Evolutionary conservation across 2,329 filamentous ascomycete genomes (phyloP).

Genomic region (Fusarium poae): DNA sequence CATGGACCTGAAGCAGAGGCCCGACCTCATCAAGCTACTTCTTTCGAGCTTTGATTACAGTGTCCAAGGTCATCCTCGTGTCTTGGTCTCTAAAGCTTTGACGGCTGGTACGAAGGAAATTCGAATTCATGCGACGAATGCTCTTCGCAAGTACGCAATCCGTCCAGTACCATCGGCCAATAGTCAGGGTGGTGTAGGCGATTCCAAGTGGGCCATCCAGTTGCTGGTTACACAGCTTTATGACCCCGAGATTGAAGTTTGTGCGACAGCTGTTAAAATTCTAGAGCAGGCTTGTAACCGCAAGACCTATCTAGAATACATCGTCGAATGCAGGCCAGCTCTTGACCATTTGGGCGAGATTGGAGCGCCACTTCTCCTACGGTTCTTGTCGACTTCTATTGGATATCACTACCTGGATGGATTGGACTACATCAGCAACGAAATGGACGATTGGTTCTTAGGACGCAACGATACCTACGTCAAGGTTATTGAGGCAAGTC

Average conservation of each 20-base stretch:
- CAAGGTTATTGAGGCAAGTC: slow-evolving; percentile 91
- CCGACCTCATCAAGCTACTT: slow-evolving; percentile 89
- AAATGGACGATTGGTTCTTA: slow-evolving; percentile 99
- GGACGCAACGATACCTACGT: slow-evolving; percentile 98
- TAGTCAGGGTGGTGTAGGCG: slow-evolving; percentile 61
- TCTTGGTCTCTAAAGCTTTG: slow-evolving; percentile 92
- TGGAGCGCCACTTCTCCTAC: slow-evolving; percentile 88
- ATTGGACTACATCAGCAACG: slow-evolving; percentile 97
- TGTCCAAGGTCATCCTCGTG: slow-evolving; percentile 86
- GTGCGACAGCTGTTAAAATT: slow-evolving; percentile 95
- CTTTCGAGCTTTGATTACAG: slow-evolving; percentile 94
- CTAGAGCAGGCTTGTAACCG: slow-evolving; percentile 97
- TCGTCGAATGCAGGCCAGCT: slow-evolving; percentile 94
- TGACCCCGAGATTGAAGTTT: slow-evolving; percentile 96
- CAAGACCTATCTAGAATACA: slow-evolving; percentile 90
- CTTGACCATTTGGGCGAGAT: slow-evolving; percentile 97
- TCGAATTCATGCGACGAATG: slow-evolving; percentile 88
- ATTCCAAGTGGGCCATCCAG: slow-evolving; percentile 96
- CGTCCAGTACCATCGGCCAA: slow-evolving; percentile 56
- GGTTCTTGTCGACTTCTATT: slow-evolving; percentile 95
- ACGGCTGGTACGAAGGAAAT: slow-evolving; percentile 93
- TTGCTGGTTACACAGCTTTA: slow-evolving; percentile 98
- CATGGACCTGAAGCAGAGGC: slow-evolving; percentile 88
- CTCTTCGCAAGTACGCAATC: slow-evolving; percentile 87
- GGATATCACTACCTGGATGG: slow-evolving; percentile 98